Evolutionary conservation across 2,329 filamentous ascomycete species (phyloP), one percentile per base, ranked within the genome.

Genomic region (Sclerotinia minor): DNA sequence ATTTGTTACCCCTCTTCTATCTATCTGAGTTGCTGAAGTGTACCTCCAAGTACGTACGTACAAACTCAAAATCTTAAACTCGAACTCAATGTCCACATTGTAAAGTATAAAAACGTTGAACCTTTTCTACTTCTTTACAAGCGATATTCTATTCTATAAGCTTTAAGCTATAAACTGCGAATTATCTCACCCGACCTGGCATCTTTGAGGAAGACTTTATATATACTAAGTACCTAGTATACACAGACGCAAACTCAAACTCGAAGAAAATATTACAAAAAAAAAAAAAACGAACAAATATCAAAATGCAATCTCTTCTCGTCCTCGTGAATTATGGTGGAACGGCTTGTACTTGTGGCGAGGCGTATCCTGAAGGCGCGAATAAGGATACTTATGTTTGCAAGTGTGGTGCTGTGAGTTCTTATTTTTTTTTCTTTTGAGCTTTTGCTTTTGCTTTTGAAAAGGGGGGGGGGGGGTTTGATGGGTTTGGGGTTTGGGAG

Each of bases 361-460:
- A 50, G n/a, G 29, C 59, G 21, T 63, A 63, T 38, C 59, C 59
- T 1, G 59, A 50, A 32, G 59, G 59, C 45, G 59, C 59, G 9
- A 24, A 63, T 63, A 63, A 63, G 59, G 32, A 63, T 63, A 63
- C 45, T 50, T 63, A 63, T 50, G 59, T 63, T 38, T 63, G 59
- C 13, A 63, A 49, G 32, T 60, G 57, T 47, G 57, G 38, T 60
- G 57, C 57, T 29, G 38, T 60, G 57, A 44, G 38, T 60, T 47
- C 13, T 45, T 5, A 44, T 24, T 45, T 8, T 41, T n/a, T 7
- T 45, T n/a, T 26, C 3, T 21, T 26, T 6, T 26, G 17, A 6
- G n/a, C n/a, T n/a, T n/a, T n/a, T n/a, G n/a, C n/a, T n/a, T n/a
- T n/a, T n/a, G n/a, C n/a, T n/a, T n/a, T n/a, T n/a, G n/a, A 7